These are phyloP conservation scores for Escallonia herrerae DNA, from an alignment of 129 eudicot genomes.

Conservation along the genomic window DNA sequence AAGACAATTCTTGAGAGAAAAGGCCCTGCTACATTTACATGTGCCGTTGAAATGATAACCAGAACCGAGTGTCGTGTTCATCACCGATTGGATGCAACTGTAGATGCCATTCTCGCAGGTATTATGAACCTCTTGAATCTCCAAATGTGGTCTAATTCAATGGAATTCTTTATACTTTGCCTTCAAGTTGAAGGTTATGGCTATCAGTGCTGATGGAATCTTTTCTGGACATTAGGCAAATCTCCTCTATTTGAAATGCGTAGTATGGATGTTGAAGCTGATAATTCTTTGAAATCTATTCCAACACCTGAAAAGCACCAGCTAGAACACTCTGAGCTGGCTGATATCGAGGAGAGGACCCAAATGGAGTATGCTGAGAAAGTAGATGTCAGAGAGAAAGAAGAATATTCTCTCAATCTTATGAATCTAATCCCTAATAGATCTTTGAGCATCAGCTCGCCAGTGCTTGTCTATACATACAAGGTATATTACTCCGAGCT, in stretches of 20 bases:
- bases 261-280: conserved; percentile 49
- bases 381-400: conserved; percentile 7
- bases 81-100: conserved; percentile 91
- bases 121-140: conserved; percentile 5
- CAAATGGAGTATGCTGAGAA: conserved; percentile 24
- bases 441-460: conserved; percentile 25
- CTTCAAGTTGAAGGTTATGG: background rate
- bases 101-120: conserved; percentile 95
- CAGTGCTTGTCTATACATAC: conserved; percentile 63
- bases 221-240: conserved; percentile 34
- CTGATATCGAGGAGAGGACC: conserved; percentile 11
- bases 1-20: conserved; percentile 97
- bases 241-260: conserved; percentile 63
- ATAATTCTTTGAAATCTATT: conserved; percentile 20
- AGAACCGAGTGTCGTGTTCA: conserved; percentile 83
- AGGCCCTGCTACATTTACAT: conserved; percentile 93
- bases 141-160: background rate
- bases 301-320: conserved; percentile 30
- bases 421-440: conserved; percentile 24
- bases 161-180: background rate
- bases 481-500: conserved; percentile 37
- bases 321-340: conserved; percentile 18
- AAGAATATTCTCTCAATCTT: conserved; percentile 24
- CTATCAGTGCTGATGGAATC: background rate
- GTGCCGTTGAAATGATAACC: conserved; percentile 94